phyloP scores from a whole-genome alignment of 768 basidiomycete genomes.

The Trametes sanguinea region DNA sequence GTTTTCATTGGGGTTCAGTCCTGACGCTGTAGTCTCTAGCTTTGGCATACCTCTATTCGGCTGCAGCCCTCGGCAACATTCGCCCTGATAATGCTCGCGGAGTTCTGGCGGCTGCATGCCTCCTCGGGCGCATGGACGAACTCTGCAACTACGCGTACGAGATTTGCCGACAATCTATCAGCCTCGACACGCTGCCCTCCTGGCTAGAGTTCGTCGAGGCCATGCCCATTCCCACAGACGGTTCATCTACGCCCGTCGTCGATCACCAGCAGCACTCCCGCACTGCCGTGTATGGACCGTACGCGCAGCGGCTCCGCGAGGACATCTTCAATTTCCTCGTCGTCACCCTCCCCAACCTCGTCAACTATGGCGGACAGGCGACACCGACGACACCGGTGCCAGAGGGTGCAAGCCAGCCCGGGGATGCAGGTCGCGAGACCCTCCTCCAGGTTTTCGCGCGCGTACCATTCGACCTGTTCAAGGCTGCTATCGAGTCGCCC shows the following conservation, averaged over 20 bases:
- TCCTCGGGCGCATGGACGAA: constrained; percentile 87
- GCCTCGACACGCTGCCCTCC: constrained; percentile 67
- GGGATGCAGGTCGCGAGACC: constrained; percentile 61
- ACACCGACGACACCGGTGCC: constrained; percentile 39
- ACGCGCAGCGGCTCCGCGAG: constrained; percentile 73
- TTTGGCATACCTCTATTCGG: constrained; percentile 80
- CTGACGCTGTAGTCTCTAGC: constrained; percentile 44
- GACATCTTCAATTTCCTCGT: constrained; percentile 81
- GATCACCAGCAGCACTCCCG: constrained; percentile 33
- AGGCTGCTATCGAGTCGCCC: constrained; percentile 76
- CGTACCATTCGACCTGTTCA: constrained; percentile 88
- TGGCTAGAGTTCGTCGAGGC: constrained; percentile 80
- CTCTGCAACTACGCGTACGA: constrained; percentile 79
- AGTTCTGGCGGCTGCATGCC: constrained; percentile 81
- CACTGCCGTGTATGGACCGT: constrained; percentile 70
- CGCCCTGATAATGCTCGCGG: constrained; percentile 80
- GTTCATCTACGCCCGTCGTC: constrained; percentile 46
- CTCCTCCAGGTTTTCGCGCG: constrained; percentile 73
- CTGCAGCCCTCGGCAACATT: constrained; percentile 66
- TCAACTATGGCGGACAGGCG: constrained; percentile 45
- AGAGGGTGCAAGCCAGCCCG: constrained; percentile 32
- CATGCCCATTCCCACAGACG: constrained; percentile 52
- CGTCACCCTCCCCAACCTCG: constrained; percentile 66
- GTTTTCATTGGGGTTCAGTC: neutral
- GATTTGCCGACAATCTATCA: constrained; percentile 74